These are phyloP conservation scores for Pichia sp. DNA, from an alignment of 1,139 yeast species.

Conservation along the genomic window DNA sequence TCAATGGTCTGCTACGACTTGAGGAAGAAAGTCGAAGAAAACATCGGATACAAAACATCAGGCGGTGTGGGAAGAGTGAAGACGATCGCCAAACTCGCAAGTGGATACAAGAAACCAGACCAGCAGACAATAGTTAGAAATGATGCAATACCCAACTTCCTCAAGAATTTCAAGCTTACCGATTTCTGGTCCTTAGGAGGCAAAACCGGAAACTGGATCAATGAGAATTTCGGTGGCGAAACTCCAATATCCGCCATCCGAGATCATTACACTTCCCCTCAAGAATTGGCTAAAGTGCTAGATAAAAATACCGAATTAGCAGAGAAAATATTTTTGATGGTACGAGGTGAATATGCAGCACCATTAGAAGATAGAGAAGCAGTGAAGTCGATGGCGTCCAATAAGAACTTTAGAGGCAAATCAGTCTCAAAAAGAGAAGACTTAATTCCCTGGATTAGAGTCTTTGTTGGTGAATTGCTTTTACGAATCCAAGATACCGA, in stretches of 20 bases:
- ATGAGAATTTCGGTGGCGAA: conserved; percentile 37
- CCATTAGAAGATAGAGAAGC: conserved; percentile 59
- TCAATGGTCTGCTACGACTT: conserved; percentile 55
- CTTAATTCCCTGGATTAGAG: conserved; percentile 75
- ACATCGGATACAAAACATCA: conserved; percentile 81
- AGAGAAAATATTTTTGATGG: conserved; percentile 51
- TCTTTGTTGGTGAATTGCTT: conserved; percentile 76
- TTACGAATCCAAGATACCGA: conserved; percentile 72
- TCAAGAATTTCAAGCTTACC: conserved; percentile 58
- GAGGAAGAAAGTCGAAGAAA: conserved; percentile 49
- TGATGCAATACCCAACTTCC: conserved; percentile 47
- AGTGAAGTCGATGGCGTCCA: conserved; percentile 85
- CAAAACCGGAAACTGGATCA: conserved; percentile 67
- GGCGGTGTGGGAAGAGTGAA: conserved; percentile 83
- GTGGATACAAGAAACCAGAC: conserved; percentile 82
- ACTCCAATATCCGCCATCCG: conserved; percentile 42
- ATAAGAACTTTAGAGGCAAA: conserved; percentile 69
- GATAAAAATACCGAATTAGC: conserved; percentile 48
- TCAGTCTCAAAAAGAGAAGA: conserved; percentile 57
- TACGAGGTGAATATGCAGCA: conserved; percentile 57
- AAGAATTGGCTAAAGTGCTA: conserved; percentile 35
- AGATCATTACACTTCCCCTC: conserved; percentile 38
- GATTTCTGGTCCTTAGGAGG: conserved; percentile 96
- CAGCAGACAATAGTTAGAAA: conserved; percentile 74
- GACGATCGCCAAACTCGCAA: conserved; percentile 83